Evolutionary conservation across 495 filamentous ascomycete genomes (phyloP), one percentile per base, ranked within the genome.

Genomic region (Cercophora newfieldiana): DNA sequence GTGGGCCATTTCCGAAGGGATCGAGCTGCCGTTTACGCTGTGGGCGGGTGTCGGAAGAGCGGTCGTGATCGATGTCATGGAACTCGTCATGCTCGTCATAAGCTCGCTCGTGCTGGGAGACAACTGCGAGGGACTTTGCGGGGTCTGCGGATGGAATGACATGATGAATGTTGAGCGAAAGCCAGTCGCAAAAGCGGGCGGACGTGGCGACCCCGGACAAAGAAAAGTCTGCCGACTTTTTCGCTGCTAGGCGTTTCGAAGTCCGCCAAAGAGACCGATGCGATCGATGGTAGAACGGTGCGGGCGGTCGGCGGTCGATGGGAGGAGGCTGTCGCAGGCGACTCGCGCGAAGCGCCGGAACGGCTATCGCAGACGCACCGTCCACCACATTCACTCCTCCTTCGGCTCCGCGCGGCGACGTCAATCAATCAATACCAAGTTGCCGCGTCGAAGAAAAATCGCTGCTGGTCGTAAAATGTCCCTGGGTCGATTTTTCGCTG

Each of bases 71-170:
- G 80, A 77, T 53, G 75, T 74, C 71, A 77, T 79, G 49, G 79
- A 81, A 66, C 74, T 77, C 60, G 74, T 76, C 74, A 78, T 75
- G 78, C 78, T 81, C 60, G 73, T 78, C 65, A 70, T 71, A 61
- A 74, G 76, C 62, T 82, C 80, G 68, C 71, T 78, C 69, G 76
- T 77, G 68, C 71, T 77, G 37, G 81, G 81, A 62, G 81, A 83
- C 65, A 81, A 75, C 66, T 82, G 81, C 70, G 84, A 85, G 70
- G 84, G 84, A 68, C 84, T 86, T 74, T 86, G 81, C 66, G 84
- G 84, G n/a, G 84, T 86, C 67, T 85, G 82, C 47, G 84, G 84
- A 71, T 85, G 82, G 77, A 84, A 82, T 72, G 78, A 83, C 81
- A 83, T 83, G 74, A 75, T 80, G 74, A 72, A 72, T 63, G 64